Base-by-base conservation (phyloP, 176 grass and related monocot species). In the Oryza punctata region DNA sequence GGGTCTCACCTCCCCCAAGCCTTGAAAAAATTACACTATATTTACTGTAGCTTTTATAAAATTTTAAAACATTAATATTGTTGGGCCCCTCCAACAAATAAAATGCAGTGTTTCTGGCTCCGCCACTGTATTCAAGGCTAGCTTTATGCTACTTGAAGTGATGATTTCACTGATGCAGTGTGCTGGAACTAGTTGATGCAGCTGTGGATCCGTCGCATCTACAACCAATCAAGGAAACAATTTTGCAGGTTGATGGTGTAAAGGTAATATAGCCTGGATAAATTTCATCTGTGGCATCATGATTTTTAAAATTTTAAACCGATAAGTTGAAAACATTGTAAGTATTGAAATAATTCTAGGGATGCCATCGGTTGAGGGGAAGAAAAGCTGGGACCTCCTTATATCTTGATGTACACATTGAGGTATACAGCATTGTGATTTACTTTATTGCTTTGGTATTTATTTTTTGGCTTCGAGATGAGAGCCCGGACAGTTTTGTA, bases 361-460 rank as follows among this genome's bases (percentile, higher is more conserved):
- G 96, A 10, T 94, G 96, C 85, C 96, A 95, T 82, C 77, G 76
- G 14, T 88, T 98, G 85, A 95, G 93, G 70, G 96, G 96, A 88
- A 98, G 96, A 88, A 98, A 93, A 89, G 93, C 93, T 85, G 96
- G 96, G 35, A 94, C 96, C 38, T 94, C 87, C 33, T 82, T 98
- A 76, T 95, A 98, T 89, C 91, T 98, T 69, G 95, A 98, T 85
- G 90, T 98, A 60, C 95, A 98, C 84, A 95, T 98, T 80, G 95
- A 95, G 93, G 95, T 95, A 94, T 81, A 73, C 66, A 72, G 3
- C 25, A 61, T 24, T 77, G 37, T 77, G 21, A 18, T 72, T 79
- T 64, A 41, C 24, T 91, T 79, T 69, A 26, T 82, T 43, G 60
- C 32, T 90, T 24, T 67, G 49, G 60, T 73, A 72, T 50, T 61